A percentile compares a stretch with the other conserved stretches of the same genome.
These are phyloP conservation scores for Gossypium gossypioides DNA, from an alignment of 441 rosid genomes.

Conservation along the genomic window DNA sequence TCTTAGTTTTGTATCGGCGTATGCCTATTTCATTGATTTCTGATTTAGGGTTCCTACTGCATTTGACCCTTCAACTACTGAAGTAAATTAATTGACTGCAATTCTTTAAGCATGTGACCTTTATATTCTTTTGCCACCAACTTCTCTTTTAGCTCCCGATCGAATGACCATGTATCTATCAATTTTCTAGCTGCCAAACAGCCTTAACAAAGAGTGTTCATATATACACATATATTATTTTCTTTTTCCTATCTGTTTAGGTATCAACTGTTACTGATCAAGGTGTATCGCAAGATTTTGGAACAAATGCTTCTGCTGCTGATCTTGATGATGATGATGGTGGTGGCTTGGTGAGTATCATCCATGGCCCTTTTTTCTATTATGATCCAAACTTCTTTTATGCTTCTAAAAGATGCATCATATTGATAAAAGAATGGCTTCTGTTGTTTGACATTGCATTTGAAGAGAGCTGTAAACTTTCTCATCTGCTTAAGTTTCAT, in stretches of 20 bases:
- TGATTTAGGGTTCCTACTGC: not conserved
- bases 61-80: not conserved
- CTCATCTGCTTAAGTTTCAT: not conserved
- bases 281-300: constrained; percentile 53
- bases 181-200: not conserved
- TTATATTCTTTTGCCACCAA: not conserved
- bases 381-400: too few species aligned
- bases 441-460: not conserved
- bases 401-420: not conserved
- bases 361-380: not conserved
- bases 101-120: not conserved
- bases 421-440: not conserved
- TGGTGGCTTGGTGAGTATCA: constrained; percentile 77
- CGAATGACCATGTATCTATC: not conserved
- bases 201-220: not conserved
- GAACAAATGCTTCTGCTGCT: constrained; percentile 55
- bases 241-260: constrained; percentile 25
- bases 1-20: not conserved
- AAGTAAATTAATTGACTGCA: not conserved
- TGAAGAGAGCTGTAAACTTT: not conserved
- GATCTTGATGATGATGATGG: constrained; percentile 99
- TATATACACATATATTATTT: not conserved
- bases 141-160: not conserved
- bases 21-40: not conserved
- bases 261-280: constrained; percentile 96